Base-by-base conservation (phyloP, 2,329 filamentous ascomycete species). In the Chaetoscypha palmicola region DNA sequence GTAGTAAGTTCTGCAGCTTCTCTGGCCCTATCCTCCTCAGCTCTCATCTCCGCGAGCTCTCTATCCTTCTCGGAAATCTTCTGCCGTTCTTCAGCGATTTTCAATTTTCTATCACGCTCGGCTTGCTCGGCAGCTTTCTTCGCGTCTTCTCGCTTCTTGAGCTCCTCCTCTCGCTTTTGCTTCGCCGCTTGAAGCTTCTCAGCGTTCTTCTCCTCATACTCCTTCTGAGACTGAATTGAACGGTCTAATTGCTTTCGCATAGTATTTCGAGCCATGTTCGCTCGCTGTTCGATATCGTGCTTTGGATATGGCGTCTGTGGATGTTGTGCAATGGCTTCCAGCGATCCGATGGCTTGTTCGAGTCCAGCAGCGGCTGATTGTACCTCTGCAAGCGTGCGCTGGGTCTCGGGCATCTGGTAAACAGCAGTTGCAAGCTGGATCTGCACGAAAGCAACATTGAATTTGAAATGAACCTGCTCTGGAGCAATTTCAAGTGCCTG, bases 391-490 rank as follows among this genome's bases (percentile, higher is more conserved):
- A 91, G 72, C 0, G 84, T 86, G 39, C 89, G 81, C 60, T 90
- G 81, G 4, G 77, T 77, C 61, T 96, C 87, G 4, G 77, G 72
- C 42, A 95, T 71, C 26, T 70, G 73, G 64, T 88, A 83, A 43
- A 96, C 80, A 22, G 85, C 78, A 35, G 84, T 83, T 16, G 91
- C 91, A 43, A 97, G 81, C 63, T 96, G 90, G 50, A 95, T 94
- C 62, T 97, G 92, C 21, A 97, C 87, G 60, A 96, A 98, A 1
- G 92, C 92, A 21, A 98, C 86, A 59, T 98, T 98, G 75, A 98
- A 98, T 63, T 92, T 88, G 64, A 92, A 87, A 65, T 95, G 88
- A 22, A 90, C 74, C 57, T 94, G 87, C 3, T 92, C 85, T 0
- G 89, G 86, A 1, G 86, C 81, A 43, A 85, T 76, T 43, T 80